A percentile compares a stretch with the other conserved stretches of the same genome.
Conservation (phyloP, 306 rosid species). For the Cicer judaicum region DNA sequence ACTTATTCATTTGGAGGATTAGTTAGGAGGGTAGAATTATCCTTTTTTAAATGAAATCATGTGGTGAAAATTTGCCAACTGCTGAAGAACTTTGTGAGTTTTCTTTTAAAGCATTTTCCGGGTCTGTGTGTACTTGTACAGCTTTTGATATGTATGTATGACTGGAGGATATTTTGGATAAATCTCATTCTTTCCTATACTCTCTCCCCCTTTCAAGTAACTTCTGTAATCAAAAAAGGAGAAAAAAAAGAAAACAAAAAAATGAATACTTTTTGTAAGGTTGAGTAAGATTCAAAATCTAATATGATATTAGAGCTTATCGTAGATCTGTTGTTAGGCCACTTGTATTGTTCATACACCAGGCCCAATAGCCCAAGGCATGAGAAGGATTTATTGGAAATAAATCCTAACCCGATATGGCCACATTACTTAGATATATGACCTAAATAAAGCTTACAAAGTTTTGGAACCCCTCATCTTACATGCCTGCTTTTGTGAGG, state of each 20-base stretch:
- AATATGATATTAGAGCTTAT: too few relatives aligned
- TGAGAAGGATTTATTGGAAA: neutral
- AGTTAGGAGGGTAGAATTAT: neutral
- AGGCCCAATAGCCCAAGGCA: neutral
- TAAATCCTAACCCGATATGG: neutral
- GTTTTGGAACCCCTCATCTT: neutral
- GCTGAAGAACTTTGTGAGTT: neutral
- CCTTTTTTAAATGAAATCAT: neutral
- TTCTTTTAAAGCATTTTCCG: neutral
- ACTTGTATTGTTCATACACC: neutral
- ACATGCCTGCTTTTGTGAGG: slow-evolving; percentile 5
- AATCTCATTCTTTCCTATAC: neutral
- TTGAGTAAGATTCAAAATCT: too few relatives aligned
- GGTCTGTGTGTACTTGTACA: neutral
- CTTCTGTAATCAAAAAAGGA: neutral
- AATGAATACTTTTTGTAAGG: neutral
- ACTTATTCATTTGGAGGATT: neutral
- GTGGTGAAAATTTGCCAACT: slow-evolving; percentile 13
- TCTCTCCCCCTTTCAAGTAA: neutral
- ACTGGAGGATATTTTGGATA: slow-evolving; percentile 1
- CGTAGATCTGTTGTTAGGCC: too few relatives aligned
- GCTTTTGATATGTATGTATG: slow-evolving; percentile 16
- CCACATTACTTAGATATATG: neutral
- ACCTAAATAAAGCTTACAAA: neutral
- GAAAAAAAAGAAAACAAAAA: neutral